Base-by-base conservation (phyloP, 306 rosid genomes). In the Morella rubra region DNA sequence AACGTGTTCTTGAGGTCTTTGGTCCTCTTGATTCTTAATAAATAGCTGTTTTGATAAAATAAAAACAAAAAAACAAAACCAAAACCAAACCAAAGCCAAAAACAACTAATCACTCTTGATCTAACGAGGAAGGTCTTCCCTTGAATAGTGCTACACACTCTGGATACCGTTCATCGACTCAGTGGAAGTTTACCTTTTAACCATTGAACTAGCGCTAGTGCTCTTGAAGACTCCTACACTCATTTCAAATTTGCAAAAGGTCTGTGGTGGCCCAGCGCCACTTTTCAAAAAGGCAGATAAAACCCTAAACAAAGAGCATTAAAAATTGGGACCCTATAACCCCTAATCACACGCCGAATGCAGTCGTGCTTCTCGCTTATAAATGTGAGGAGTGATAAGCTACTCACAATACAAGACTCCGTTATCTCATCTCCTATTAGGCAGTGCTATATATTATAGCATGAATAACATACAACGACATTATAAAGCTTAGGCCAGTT, bases 351-450 rank as follows among this genome's bases (percentile, higher is more conserved):
- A 66, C 32, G 60, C 59, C 56, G 12, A 8, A 41, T 7, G 22
- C 50, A 49, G 56, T 73, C 49, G 78, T 56, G 62, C 32, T 56
- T 14, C 62, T 8, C 62, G 53, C 15, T 16, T n/a, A 16, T 11
- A 6, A 7, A 52, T 52, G 58, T 52, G 65, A 20, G 4, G 3
- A 59, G 12, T 58, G 27, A 20, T 24, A 59, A 59, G 20, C 1
- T 15, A 58, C 37, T 32, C 37, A 32, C 37, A 27, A 27, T 27
- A 15, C 5, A 9, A 27, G 58, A 71, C 51, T 73, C 78, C 56
- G 72, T 69, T 52, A 81, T 74, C 84, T 78, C 78, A 71, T 72
- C 84, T 78, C 73, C 59, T 75, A 11, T 12, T 51, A 45, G 59
- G 71, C 46, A 65, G 84, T 82, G 86, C 85, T 24, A 60, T 20